Evolutionary conservation across 2,329 filamentous ascomycete species (phyloP), one percentile per base, ranked within the genome.

Genomic region (Pestalotiopsis sp.): DNA sequence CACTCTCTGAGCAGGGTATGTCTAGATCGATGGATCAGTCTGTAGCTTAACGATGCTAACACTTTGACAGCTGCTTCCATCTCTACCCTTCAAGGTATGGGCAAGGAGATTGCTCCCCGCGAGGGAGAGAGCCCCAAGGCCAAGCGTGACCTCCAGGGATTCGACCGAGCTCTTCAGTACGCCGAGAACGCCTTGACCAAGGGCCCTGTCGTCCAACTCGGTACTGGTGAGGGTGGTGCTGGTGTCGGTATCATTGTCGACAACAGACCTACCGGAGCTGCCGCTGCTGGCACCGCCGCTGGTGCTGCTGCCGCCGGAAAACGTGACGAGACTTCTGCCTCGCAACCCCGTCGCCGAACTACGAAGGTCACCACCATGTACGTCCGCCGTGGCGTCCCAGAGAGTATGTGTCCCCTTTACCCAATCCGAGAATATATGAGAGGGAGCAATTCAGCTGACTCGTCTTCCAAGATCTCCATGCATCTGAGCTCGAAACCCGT

Each of bases 351-450:
- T 66, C 78, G 78, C 58, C 79, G 80, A 59, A 61, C 44, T 52
- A 78, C 80, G 66, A 82, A 81, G 74, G 80, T 83, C 67, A 83
- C 82, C 60, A 82, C 81, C 70, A 83, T 83, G 81, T 83, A 81
- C 68, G 78, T 83, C 67, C 79, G 80, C 73, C 79, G 81, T 56
- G 82, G 81, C 66, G 75, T 83, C 66, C 81, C 81, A 39, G 75
- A 75, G 55, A 77, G 81, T 83, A 74, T 82, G 81, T 79, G 52
- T 13, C 52, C 56, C 17, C 10, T 17, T 3, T 13, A 9, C 22
- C 20, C 3, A 22, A n/a, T 58, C 5, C 11, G n/a, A 38, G 38
- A 35, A 5, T 17, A 24, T 1, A 7, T 59, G 58, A 35, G 30
- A 35, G 30, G 7, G 30, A 35, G 9, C 69, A 26, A 66, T 65